Conservation (phyloP, 1,284 basidiomycete genomes). For the Sporisorium scitamineum region DNA sequence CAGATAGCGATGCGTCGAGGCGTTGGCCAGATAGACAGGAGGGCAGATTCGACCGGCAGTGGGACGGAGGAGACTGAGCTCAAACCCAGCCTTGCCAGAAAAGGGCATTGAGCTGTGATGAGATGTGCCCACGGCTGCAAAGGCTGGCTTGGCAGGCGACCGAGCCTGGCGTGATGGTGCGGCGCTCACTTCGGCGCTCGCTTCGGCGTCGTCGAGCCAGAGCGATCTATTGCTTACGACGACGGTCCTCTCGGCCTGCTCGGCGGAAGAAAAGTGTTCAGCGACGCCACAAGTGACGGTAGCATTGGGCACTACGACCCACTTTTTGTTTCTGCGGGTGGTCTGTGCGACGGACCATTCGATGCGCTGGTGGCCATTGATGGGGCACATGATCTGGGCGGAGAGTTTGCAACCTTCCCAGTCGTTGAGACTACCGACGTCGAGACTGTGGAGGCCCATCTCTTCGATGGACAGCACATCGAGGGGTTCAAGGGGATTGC, state of each 20-base stretch:
- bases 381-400: constrained; percentile 46
- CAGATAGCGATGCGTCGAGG: constrained; percentile 50
- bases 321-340: constrained; percentile 52
- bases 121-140: neutral
- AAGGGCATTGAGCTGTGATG: constrained; percentile 36
- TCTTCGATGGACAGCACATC: constrained; percentile 63
- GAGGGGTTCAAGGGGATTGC: constrained; percentile 54
- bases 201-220: constrained; percentile 24
- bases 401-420: constrained; percentile 60
- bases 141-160: neutral
- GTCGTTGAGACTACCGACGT: constrained; percentile 59
- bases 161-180: neutral
- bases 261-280: constrained; percentile 5
- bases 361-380: constrained; percentile 36
- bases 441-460: constrained; percentile 62
- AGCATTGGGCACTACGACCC: constrained; percentile 55
- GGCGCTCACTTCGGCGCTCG: neutral
- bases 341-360: constrained; percentile 56
- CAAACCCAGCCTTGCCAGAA: constrained; percentile 53
- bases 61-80: constrained; percentile 52
- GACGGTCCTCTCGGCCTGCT: constrained; percentile 50
- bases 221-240: constrained; percentile 52
- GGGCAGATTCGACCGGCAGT: constrained; percentile 24
- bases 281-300: constrained; percentile 21
- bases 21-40: constrained; percentile 49